phyloP scores from a whole-genome alignment of 805 yeast species.

The Allodekkera sacchari region DNA sequence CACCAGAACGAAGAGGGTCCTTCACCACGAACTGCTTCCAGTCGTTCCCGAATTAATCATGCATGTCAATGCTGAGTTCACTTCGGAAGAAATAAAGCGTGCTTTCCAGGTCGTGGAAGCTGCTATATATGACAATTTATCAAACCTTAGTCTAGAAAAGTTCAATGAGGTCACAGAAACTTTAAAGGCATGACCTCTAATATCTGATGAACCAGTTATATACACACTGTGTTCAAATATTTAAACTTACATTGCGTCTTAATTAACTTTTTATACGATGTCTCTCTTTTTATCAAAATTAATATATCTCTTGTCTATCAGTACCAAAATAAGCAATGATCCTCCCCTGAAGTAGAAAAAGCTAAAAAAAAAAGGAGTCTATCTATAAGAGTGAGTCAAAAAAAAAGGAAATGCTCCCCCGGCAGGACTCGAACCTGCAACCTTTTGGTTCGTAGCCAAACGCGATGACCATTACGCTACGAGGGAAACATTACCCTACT shows the following conservation, averaged over 20 bases:
- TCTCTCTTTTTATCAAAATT: too few relatives aligned
- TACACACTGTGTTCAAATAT: too few relatives aligned
- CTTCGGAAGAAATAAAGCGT: constrained; percentile 33
- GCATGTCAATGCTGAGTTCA: constrained; percentile 38
- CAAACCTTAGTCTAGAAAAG: constrained; percentile 5
- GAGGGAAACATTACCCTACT: constrained; percentile 18
- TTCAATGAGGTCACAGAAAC: constrained; percentile 4
- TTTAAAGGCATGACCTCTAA: too few relatives aligned
- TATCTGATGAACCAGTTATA: too few relatives aligned
- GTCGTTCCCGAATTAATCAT: constrained; percentile 53
- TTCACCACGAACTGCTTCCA: constrained; percentile 70
- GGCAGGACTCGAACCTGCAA: constrained; percentile 49
- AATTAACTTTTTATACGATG: too few relatives aligned
- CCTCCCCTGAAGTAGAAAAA: too few relatives aligned
- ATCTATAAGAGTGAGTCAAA: neutral
- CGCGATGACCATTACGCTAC: constrained; percentile 26
- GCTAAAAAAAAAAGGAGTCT: constrained; percentile 4
- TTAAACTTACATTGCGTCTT: too few relatives aligned
- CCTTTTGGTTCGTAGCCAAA: constrained; percentile 28
- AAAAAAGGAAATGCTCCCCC: constrained; percentile 3
- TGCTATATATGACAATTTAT: constrained; percentile 18
- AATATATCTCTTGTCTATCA: too few relatives aligned
- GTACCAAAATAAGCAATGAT: too few relatives aligned
- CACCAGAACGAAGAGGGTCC: constrained; percentile 46
- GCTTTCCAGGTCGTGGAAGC: constrained; percentile 32